Base-by-base conservation (phyloP, 345 rosid genomes). In the Citrus mangshanensis region DNA sequence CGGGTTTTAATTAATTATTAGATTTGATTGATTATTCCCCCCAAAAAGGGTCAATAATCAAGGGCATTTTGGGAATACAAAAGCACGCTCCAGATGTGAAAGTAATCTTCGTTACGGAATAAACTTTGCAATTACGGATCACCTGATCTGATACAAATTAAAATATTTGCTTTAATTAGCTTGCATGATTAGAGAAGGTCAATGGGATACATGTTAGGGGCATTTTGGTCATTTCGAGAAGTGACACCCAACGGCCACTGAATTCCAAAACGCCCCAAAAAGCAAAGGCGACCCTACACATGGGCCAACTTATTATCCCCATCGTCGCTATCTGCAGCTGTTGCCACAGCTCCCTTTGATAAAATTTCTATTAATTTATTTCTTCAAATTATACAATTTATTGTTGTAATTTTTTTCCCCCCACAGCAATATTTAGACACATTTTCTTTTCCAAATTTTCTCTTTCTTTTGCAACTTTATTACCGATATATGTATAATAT, bases 261-360 rank as follows among this genome's bases (percentile, higher is more conserved):
- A 81, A 87, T 79, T 89, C 90, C 89, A 86, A 86, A 72, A 49
- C 73, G 85, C 83, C 79, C 70, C 84, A 70, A 78, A 84, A 84
- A 49, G 85, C 81, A 75, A 81, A 82, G 83, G 68, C 77, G 90
- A 81, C 87, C 87, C 87, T 79, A 82, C 88, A 73, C 22, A 1
- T 72, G 85, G 75, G 65, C 86, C 82, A 73, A 59, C 79, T 81
- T 81, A 80, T 85, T 85, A 87, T 90, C 89, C 76, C 82, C 87
- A 75, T 84, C 88, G 92, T 89, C 92, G 81, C 86, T 80, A 85
- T 92, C 92, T 87, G 91, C 88, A 86, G 79, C 91, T 81, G 84
- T 80, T 88, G 82, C 81, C 74, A 19, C 73, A 37, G 62, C 74
- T 61, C 70, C 51, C 60, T 78, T 46, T 81, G 67, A 70, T 84